These are phyloP conservation scores for Artemisia argyi DNA, from an alignment of 129 eudicot species.

Conservation along the genomic window DNA sequence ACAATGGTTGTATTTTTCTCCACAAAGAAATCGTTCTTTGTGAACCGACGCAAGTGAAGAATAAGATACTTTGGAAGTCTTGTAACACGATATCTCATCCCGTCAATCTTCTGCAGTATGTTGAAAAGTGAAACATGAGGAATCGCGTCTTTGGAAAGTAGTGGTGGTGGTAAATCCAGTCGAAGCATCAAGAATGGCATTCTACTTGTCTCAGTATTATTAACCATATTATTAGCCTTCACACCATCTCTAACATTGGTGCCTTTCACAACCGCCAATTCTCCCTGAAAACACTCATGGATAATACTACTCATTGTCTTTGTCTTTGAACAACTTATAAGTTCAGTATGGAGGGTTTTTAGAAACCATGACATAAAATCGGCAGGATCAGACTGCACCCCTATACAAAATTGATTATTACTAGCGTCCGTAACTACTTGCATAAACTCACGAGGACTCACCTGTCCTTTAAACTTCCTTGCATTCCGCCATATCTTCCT, in stretches of 20 bases:
- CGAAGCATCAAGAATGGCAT: slow-evolving; percentile 97
- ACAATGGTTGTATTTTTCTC: slow-evolving; percentile 99
- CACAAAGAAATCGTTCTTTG: slow-evolving; percentile 90
- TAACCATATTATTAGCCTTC: slow-evolving; percentile 19
- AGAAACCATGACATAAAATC: slow-evolving; percentile 97
- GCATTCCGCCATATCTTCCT: slow-evolving; percentile 92
- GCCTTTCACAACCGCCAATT: slow-evolving; percentile 86
- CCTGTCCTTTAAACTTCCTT: slow-evolving; percentile 95
- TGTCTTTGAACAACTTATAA: slow-evolving; percentile 40
- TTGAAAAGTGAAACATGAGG: slow-evolving; percentile 97
- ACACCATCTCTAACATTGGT: slow-evolving; percentile 44
- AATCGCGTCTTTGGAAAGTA: slow-evolving; percentile 79
- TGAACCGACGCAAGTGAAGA: slow-evolving; percentile 95
- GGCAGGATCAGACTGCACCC: slow-evolving; percentile 89
- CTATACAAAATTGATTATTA: slow-evolving; percentile 77
- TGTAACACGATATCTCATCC: slow-evolving; percentile 94
- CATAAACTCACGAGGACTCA: slow-evolving; percentile 93
- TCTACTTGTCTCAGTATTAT: slow-evolving; percentile 50
- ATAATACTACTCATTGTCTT: slow-evolving; percentile 68
- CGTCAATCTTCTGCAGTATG: slow-evolving; percentile 94
- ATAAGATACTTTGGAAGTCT: slow-evolving; percentile 87
- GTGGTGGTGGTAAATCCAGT: slow-evolving; percentile 92
- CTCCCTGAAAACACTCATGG: slow-evolving; percentile 96
- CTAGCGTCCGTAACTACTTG: slow-evolving; percentile 96
- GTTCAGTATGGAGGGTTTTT: slow-evolving; percentile 76